phyloP scores from a whole-genome alignment of 2,329 filamentous ascomycete genomes.

The Bipolaris sorokiniana region DNA sequence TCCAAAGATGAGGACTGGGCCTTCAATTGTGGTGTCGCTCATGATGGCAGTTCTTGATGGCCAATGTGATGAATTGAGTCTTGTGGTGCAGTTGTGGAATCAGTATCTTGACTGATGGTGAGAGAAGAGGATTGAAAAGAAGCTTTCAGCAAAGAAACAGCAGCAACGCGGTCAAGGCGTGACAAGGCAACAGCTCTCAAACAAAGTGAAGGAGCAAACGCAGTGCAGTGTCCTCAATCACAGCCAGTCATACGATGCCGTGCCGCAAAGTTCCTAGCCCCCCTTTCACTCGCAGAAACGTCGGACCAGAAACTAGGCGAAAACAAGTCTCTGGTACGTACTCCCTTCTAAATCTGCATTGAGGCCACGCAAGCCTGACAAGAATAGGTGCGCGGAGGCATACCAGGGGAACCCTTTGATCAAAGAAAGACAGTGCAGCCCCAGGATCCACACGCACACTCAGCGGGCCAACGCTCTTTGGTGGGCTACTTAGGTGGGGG shows the following conservation, averaged over 20 bases:
- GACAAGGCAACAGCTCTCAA: not conserved
- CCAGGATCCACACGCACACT: not conserved
- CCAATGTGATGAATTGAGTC: too few relatives aligned
- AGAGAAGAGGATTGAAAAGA: not conserved
- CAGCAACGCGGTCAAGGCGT: not conserved
- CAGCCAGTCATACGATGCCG: not conserved
- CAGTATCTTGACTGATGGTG: not conserved
- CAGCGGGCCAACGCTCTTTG: too few relatives aligned
- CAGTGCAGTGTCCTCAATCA: not conserved
- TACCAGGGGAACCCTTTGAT: not conserved
- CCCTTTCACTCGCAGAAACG: not conserved
- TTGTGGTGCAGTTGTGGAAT: not conserved
- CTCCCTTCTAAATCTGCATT: too few relatives aligned
- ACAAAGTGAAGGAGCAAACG: not conserved
- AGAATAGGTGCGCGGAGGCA: not conserved
- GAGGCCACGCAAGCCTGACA: not conserved
- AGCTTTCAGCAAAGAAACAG: not conserved
- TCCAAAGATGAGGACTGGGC: conserved; percentile 50
- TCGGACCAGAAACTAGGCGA: not conserved
- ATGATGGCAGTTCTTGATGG: not conserved
- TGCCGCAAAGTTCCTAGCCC: not conserved
- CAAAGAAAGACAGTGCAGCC: not conserved
- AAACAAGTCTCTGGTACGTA: not conserved
- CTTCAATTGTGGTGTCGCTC: conserved; percentile 11
- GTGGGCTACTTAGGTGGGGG: too few relatives aligned